These are phyloP conservation scores for Trichoderma atrobrunneum DNA, from an alignment of 2,329 filamentous ascomycete species.

Conservation along the genomic window DNA sequence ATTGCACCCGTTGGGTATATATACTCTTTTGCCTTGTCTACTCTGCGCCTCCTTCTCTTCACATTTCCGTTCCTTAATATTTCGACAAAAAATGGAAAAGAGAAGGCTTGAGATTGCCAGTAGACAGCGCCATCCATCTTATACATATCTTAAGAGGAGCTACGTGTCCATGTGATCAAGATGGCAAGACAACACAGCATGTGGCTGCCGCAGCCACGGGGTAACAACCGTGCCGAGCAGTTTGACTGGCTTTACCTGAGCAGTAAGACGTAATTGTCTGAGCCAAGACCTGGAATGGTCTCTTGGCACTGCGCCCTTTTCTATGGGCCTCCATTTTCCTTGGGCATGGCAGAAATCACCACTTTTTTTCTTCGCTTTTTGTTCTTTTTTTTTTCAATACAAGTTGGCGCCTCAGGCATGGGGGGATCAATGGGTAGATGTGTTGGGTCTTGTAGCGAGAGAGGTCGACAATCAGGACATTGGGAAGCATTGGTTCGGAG, in stretches of 20 bases:
- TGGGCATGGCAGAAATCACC: not conserved
- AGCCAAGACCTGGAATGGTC: conserved; percentile 30
- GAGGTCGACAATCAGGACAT: not conserved
- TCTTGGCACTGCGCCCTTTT: conserved; percentile 22
- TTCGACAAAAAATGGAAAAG: not conserved
- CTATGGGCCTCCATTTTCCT: conserved; percentile 3
- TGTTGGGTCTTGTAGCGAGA: not conserved
- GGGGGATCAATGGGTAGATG: conserved; percentile 3
- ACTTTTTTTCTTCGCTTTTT: not conserved
- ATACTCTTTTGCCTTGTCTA: not conserved
- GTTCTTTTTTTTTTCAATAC: not conserved
- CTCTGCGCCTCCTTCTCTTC: not conserved
- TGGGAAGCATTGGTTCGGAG: not conserved
- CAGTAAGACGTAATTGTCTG: conserved; percentile 30
- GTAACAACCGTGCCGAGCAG: conserved; percentile 32
- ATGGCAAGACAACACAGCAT: conserved; percentile 18
- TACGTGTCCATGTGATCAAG: conserved; percentile 12
- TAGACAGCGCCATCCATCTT: conserved; percentile 10
- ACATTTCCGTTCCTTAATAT: not conserved
- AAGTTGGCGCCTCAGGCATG: not conserved
- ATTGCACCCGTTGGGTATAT: not conserved
- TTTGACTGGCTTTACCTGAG: conserved; percentile 25
- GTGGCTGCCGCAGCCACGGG: conserved; percentile 29
- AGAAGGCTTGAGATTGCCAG: not conserved
- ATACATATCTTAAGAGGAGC: not conserved